phyloP scores from a whole-genome alignment of 805 yeast species.

The Yamadazyma ubonensis region DNA sequence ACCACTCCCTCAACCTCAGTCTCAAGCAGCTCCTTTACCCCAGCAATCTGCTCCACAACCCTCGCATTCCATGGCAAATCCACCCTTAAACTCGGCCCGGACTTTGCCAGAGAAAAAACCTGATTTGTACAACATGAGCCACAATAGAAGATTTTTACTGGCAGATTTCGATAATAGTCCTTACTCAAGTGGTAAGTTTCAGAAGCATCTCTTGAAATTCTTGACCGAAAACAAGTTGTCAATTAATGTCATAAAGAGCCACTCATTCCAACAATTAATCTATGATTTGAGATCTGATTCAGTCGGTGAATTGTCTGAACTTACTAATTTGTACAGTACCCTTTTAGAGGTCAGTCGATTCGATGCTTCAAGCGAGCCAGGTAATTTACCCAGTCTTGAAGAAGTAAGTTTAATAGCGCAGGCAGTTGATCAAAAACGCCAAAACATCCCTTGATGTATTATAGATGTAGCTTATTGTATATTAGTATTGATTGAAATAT shows the following conservation, averaged over 20 bases:
- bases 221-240: conserved; percentile 53
- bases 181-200: conserved; percentile 48
- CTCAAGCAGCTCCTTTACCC: background rate
- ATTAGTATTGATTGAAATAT: too few species aligned
- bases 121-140: conserved; percentile 8
- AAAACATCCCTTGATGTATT: background rate
- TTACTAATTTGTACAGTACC: conserved; percentile 44
- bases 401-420: conserved; percentile 24
- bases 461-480: conserved; percentile 2
- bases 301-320: conserved; percentile 45
- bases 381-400: conserved; percentile 18
- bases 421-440: conserved; percentile 17
- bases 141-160: conserved; percentile 22
- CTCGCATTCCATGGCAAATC: background rate
- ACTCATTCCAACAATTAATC: conserved; percentile 50
- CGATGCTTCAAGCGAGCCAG: conserved; percentile 3
- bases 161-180: conserved; percentile 41
- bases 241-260: conserved; percentile 47
- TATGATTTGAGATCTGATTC: conserved; percentile 51
- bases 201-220: conserved; percentile 49
- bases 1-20: background rate
- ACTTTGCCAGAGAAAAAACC: background rate
- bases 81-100: background rate
- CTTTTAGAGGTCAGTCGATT: conserved; percentile 43
- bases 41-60: background rate